Evolutionary conservation across 352 stramenopile species (phyloP).

Genomic region (Pythium plurisporium): DNA sequence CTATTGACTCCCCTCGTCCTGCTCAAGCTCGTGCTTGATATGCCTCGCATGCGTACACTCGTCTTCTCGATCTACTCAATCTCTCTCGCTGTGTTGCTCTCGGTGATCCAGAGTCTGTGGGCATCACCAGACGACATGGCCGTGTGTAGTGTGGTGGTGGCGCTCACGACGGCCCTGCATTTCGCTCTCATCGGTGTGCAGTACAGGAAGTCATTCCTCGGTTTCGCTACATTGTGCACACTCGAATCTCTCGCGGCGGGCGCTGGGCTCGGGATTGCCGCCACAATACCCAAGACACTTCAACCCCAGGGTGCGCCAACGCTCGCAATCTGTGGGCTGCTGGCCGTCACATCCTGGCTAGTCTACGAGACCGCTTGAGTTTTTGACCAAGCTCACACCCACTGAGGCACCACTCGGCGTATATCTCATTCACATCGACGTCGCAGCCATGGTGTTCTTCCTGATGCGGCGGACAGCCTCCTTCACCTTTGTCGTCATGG

Average conservation of each 20-base stretch:
- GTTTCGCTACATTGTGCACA: neutral
- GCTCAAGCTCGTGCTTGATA: constrained; percentile 2
- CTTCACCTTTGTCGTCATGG: neutral
- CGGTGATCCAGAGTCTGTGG: neutral
- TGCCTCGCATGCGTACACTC: neutral
- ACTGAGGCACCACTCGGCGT: neutral
- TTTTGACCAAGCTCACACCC: neutral
- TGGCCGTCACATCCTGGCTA: neutral
- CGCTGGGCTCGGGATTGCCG: neutral
- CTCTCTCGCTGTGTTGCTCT: neutral
- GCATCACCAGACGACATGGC: neutral
- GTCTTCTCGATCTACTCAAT: neutral
- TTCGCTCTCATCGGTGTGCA: neutral
- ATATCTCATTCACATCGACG: neutral
- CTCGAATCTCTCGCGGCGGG: neutral
- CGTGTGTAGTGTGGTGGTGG: neutral
- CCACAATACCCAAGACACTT: neutral
- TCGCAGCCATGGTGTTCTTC: neutral
- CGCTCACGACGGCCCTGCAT: neutral
- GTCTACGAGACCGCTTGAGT: constrained; percentile 3
- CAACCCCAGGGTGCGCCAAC: neutral
- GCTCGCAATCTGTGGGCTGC: neutral
- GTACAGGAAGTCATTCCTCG: neutral
- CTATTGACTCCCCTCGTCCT: neutral
- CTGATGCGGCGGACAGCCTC: too few species aligned